Conservation (phyloP, 2,329 filamentous ascomycete genomes). For the Botrytis galanthina region DNA sequence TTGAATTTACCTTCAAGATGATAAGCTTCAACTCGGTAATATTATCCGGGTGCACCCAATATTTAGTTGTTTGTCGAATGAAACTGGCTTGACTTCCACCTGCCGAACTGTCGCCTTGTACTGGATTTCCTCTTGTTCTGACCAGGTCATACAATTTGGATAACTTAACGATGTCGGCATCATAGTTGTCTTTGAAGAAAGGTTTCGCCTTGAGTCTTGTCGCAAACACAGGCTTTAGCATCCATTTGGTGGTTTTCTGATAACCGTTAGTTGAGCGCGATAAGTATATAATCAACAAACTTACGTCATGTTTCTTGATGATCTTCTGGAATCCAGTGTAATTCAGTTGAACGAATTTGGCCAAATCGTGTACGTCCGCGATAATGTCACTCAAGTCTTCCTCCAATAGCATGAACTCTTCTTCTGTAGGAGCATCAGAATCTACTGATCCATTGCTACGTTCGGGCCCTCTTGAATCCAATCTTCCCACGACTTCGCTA, state of each 20-base stretch:
- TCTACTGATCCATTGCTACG: conserved; percentile 34
- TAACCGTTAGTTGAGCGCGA: conserved; percentile 20
- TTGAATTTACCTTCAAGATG: conserved; percentile 68
- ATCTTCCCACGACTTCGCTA: conserved; percentile 74
- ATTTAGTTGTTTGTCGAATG: conserved; percentile 95
- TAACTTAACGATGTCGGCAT: conserved; percentile 89
- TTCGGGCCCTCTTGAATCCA: conserved; percentile 60
- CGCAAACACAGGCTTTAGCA: conserved; percentile 93
- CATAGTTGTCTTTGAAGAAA: conserved; percentile 99
- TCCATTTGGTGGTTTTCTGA: conserved; percentile 91
- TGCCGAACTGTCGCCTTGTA: conserved; percentile 86
- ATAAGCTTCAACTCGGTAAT: conserved; percentile 98
- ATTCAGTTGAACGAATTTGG: conserved; percentile 97
- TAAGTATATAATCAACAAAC: conserved; percentile 38
- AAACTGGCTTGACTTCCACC: conserved; percentile 94
- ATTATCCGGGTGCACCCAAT: conserved; percentile 98
- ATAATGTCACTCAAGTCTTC: conserved; percentile 97
- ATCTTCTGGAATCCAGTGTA: conserved; percentile 99
- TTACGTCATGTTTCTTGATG: conserved; percentile 97
- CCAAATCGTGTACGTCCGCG: conserved; percentile 94
- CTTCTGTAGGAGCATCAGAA: conserved; percentile 66
- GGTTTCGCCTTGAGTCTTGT: conserved; percentile 91
- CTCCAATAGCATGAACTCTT: conserved; percentile 91
- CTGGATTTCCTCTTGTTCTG: conserved; percentile 85
- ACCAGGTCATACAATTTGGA: conserved; percentile 95